A percentile compares a stretch with the other conserved stretches of the same genome.
Evolutionary conservation across 2,329 filamentous ascomycete species (phyloP).

Genomic region (Cladosporium sp.): DNA sequence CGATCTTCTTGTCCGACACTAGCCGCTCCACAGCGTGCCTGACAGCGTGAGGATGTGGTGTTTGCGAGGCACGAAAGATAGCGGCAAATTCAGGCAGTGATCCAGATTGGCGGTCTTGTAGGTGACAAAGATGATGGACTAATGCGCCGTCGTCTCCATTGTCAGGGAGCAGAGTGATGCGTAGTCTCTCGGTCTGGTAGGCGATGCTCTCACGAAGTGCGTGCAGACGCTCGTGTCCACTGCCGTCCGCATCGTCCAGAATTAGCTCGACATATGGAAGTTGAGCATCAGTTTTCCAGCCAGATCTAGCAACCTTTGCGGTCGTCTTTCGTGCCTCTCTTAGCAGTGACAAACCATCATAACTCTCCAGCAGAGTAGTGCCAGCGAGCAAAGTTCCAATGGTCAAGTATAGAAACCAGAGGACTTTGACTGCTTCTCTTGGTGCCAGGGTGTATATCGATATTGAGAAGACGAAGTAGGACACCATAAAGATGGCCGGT

Average conservation of each 20-base stretch:
- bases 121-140: conserved; percentile 5
- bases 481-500: conserved; percentile 14
- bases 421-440: conserved; percentile 13
- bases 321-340: conserved; percentile 16
- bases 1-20: conserved; percentile 14
- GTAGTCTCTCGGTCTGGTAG: conserved; percentile 14
- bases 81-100: conserved; percentile 13
- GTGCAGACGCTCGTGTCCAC: not conserved
- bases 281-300: conserved; percentile 9
- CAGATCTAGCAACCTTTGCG: conserved; percentile 8
- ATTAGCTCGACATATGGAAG: conserved; percentile 17
- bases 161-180: conserved; percentile 13
- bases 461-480: conserved; percentile 20
- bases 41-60: conserved; percentile 17
- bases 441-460: conserved; percentile 17
- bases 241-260: conserved; percentile 10
- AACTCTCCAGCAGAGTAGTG: conserved; percentile 15
- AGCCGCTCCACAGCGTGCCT: conserved; percentile 16
- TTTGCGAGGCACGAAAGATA: conserved; percentile 12
- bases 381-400: conserved; percentile 16
- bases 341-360: conserved; percentile 17
- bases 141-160: conserved; percentile 3
- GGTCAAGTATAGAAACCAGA: conserved; percentile 20
- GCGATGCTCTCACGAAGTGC: conserved; percentile 4
- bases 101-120: conserved; percentile 9